Conservation (phyloP, 495 filamentous ascomycete species). For the Penicillium parvum region DNA sequence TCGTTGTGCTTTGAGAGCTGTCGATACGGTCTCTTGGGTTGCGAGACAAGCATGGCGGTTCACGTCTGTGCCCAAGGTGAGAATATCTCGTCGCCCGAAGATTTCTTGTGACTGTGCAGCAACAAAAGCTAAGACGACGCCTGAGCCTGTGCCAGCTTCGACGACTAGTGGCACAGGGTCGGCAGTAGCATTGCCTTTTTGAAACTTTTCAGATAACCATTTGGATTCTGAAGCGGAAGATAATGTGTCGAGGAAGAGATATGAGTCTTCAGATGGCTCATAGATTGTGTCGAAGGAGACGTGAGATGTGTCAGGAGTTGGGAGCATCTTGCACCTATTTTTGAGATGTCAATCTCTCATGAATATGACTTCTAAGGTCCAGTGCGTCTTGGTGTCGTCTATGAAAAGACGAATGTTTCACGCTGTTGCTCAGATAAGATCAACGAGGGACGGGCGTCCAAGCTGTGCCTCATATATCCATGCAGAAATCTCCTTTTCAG, state of each 20-base stretch:
- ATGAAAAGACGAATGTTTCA: no score
- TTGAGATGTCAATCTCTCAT: background rate
- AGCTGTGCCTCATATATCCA: no score
- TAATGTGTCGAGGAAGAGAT: slow-evolving; percentile 87
- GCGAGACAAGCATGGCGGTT: slow-evolving; percentile 76
- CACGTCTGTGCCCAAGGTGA: slow-evolving; percentile 74
- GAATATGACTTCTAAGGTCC: background rate
- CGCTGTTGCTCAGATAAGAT: no score
- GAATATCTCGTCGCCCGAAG: slow-evolving; percentile 64
- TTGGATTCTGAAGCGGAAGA: slow-evolving; percentile 64
- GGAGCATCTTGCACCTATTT: slow-evolving; percentile 59
- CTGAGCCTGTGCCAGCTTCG: slow-evolving; percentile 89
- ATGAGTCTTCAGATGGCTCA: slow-evolving; percentile 93
- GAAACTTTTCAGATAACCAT: slow-evolving; percentile 63
- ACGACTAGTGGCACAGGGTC: slow-evolving; percentile 60
- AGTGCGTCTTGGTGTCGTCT: background rate
- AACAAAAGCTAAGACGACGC: slow-evolving; percentile 83
- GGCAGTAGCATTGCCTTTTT: slow-evolving; percentile 4
- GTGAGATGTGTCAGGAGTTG: slow-evolving; percentile 88
- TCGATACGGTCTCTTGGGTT: slow-evolving; percentile 55
- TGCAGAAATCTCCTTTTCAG: no score
- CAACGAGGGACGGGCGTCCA: no score
- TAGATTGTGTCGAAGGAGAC: slow-evolving; percentile 82
- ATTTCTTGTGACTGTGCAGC: slow-evolving; percentile 68
- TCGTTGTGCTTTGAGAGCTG: slow-evolving; percentile 43